phyloP scores from a whole-genome alignment of 1,284 basidiomycete genomes.

The Trichosporon sp. region DNA sequence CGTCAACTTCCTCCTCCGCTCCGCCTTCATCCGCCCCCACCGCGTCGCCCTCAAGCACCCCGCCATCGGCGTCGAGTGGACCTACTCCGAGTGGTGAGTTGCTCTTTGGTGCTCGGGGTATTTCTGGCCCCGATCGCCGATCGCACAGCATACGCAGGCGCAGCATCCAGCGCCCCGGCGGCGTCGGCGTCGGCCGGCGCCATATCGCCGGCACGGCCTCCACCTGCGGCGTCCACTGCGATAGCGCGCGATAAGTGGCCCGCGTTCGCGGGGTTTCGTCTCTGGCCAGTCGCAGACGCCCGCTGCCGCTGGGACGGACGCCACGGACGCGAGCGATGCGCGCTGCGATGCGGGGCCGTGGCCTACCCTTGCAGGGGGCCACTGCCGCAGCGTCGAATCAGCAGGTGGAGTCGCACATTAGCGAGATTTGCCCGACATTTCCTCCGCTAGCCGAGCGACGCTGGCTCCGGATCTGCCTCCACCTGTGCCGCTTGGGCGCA shows the following conservation, averaged over 20 bases:
- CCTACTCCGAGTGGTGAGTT: constrained; percentile 23
- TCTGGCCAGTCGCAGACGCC: neutral
- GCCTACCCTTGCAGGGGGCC: neutral
- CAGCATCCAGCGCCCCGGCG: too few species aligned
- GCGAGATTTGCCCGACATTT: neutral
- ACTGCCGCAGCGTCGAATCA: neutral
- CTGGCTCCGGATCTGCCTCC: neutral
- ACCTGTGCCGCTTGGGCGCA: too few species aligned
- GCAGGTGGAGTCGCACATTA: neutral
- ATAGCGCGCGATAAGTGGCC: neutral
- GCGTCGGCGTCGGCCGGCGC: neutral
- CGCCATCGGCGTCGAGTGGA: constrained; percentile 20
- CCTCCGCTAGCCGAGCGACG: neutral
- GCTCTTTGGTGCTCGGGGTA: neutral
- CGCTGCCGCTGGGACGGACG: too few species aligned
- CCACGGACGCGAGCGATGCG: neutral
- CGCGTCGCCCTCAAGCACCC: constrained; percentile 21
- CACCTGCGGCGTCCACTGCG: neutral
- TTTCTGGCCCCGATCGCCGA: neutral
- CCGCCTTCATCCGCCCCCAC: constrained; percentile 19
- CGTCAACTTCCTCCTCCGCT: constrained; percentile 20
- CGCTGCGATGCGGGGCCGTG: neutral
- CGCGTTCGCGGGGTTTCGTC: neutral
- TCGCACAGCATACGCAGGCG: too few species aligned
- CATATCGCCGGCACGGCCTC: neutral